phyloP scores from a whole-genome alignment of 495 filamentous ascomycete genomes.

The Neurospora sp. region DNA sequence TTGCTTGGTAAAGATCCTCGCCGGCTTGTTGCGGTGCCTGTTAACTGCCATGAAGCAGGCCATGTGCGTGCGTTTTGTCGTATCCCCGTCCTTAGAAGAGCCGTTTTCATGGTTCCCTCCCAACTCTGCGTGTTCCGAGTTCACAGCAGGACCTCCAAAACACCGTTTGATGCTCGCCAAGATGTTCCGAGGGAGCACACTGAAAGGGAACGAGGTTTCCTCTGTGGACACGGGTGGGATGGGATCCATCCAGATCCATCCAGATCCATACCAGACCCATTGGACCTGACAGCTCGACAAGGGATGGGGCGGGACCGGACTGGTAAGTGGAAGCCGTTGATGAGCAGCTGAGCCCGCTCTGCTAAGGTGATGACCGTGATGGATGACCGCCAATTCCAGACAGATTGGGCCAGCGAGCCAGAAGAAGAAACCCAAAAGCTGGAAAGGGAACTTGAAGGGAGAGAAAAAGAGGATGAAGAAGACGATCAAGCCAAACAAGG shows the following conservation, averaged over 20 bases:
- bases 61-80: neutral
- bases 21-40: neutral
- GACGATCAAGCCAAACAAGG: neutral
- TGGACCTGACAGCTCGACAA: neutral
- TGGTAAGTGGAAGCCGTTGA: neutral
- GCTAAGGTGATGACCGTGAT: neutral
- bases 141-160: neutral
- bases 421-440: neutral
- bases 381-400: neutral
- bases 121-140: neutral
- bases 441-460: neutral
- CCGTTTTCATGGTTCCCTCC: neutral
- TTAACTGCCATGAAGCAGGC: neutral
- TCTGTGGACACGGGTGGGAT: neutral
- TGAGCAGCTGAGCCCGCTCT: neutral
- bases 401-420: neutral
- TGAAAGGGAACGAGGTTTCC: neutral
- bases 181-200: neutral
- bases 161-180: neutral
- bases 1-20: neutral
- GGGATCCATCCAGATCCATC: neutral
- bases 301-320: neutral
- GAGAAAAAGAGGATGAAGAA: neutral
- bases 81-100: neutral
- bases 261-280: neutral